Evolutionary conservation across 192 early-diverging fungal genomes (phyloP).

Genomic region (Pilobolus umbonatus): DNA sequence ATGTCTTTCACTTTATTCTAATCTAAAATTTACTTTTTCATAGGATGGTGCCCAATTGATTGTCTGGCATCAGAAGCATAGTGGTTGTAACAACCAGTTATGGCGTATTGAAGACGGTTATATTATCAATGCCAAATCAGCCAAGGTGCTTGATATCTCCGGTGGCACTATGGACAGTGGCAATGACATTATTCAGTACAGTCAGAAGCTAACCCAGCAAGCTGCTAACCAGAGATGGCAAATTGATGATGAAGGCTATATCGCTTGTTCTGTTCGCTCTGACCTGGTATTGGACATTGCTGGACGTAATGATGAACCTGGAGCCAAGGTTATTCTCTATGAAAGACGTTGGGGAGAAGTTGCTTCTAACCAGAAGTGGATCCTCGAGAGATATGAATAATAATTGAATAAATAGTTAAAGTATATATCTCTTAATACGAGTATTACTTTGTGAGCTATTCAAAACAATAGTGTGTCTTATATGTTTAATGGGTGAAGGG

Average conservation of each 20-base stretch:
- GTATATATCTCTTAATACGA: no score
- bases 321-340: conserved; percentile 14
- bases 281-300: conserved; percentile 21
- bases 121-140: conserved; percentile 22
- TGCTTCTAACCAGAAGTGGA: conserved; percentile 19
- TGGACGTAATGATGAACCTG: conserved; percentile 14
- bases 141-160: conserved; percentile 21
- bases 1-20: not conserved
- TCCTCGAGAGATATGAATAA: no score
- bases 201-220: conserved; percentile 14
- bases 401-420: no score
- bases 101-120: conserved; percentile 21
- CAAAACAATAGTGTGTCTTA: no score
- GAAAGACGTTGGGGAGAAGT: conserved; percentile 12
- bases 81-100: conserved; percentile 10
- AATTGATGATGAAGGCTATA: conserved; percentile 24
- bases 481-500: no score
- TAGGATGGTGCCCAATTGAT: conserved; percentile 19
- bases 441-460: no score
- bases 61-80: conserved; percentile 17
- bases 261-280: conserved; percentile 8
- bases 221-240: conserved; percentile 19
- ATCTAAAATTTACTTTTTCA: no score
- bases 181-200: conserved; percentile 12
- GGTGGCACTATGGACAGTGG: conserved; percentile 15